Evolutionary conservation across 305 asterid genomes (phyloP).

Genomic region (Rubia peregrina): DNA sequence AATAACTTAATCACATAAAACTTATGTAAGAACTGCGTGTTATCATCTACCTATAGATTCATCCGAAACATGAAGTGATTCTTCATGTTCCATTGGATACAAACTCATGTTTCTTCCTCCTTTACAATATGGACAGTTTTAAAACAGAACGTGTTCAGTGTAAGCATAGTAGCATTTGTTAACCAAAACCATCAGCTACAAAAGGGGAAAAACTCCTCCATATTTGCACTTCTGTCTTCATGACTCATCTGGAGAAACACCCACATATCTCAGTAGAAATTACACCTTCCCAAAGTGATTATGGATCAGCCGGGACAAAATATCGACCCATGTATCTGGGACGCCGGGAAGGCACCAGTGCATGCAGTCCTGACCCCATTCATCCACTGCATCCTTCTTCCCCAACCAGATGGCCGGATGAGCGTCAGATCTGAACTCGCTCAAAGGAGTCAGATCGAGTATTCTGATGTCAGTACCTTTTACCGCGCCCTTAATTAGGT

Average conservation of each 20-base stretch:
- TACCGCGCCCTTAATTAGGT: slow-evolving; percentile 49
- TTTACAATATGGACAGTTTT: background rate
- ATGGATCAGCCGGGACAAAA: slow-evolving; percentile 52
- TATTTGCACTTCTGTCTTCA: background rate
- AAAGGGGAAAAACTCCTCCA: background rate
- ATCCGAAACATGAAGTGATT: background rate
- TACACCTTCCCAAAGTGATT: slow-evolving; percentile 36
- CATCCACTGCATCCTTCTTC: slow-evolving; percentile 77
- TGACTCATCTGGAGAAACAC: background rate
- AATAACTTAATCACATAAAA: background rate
- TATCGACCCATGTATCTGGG: slow-evolving; percentile 95
- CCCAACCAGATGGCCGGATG: slow-evolving; percentile 98
- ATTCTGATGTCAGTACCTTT: slow-evolving; percentile 43
- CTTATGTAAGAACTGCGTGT: background rate
- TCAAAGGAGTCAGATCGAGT: slow-evolving; percentile 64
- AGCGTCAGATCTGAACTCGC: slow-evolving; percentile 88
- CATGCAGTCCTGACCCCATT: slow-evolving; percentile 98
- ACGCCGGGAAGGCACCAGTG: slow-evolving; percentile 99
- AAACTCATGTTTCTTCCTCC: background rate
- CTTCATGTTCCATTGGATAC: background rate
- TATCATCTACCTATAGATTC: background rate
- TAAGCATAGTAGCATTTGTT: background rate
- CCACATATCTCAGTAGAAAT: slow-evolving; percentile 10
- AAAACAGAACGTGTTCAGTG: background rate
- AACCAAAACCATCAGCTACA: background rate